These are phyloP conservation scores for Oryza meridionalis DNA, from an alignment of 176 grass and related monocot genomes.

Conservation along the genomic window DNA sequence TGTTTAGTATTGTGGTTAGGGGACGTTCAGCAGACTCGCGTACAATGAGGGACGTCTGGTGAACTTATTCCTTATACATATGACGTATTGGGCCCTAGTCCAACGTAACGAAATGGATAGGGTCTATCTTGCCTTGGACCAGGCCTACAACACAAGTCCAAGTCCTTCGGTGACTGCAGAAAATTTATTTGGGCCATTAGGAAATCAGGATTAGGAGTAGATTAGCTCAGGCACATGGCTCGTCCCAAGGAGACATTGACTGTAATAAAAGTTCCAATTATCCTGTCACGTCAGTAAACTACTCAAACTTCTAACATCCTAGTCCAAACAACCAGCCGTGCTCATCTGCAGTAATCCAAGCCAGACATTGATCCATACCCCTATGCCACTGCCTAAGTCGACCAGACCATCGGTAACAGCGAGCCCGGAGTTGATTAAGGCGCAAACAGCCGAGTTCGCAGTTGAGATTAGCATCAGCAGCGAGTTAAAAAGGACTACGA, in stretches of 20 bases:
- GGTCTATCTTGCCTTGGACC: neutral
- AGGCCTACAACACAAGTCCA: neutral
- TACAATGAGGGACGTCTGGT: no score
- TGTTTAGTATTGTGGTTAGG: no score
- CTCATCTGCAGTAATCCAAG: neutral
- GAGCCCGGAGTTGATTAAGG: neutral
- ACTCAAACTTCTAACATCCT: neutral
- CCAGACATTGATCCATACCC: conserved; percentile 1
- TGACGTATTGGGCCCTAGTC: neutral
- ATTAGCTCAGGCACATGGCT: neutral
- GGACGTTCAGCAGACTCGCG: no score
- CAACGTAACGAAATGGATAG: neutral
- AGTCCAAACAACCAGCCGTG: neutral
- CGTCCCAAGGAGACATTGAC: neutral
- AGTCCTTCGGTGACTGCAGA: neutral
- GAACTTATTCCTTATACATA: neutral
- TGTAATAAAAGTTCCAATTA: neutral
- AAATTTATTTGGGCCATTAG: neutral
- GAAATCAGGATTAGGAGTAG: neutral
- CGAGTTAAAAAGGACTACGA: neutral
- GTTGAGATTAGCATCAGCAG: neutral
- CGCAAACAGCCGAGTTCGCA: neutral
- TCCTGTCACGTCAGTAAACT: neutral
- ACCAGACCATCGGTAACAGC: conserved; percentile 11
- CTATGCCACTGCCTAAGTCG: neutral